Percentiles rank a stretch among this genome's conserved stretches.
These are phyloP conservation scores for Ustulina deusta DNA, from an alignment of 2,329 filamentous ascomycete genomes.

Conservation along the genomic window DNA sequence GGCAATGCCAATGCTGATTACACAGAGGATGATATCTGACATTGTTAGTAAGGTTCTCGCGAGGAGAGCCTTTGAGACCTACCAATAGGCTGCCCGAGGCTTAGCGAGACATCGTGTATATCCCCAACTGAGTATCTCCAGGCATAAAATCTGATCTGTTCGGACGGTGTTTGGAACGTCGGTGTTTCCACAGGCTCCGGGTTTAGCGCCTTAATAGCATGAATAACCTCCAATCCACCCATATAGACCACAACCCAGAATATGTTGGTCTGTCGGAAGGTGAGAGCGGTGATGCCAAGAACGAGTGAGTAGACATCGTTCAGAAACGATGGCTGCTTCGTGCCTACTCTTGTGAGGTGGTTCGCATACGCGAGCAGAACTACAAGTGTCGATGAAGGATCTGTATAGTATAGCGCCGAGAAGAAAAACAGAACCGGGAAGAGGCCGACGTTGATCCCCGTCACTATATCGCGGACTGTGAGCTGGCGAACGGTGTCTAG, in stretches of 20 bases:
- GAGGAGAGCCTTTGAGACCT: constrained; percentile 39
- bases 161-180: constrained; percentile 49
- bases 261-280: constrained; percentile 94
- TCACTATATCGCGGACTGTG: constrained; percentile 65
- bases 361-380: constrained; percentile 77
- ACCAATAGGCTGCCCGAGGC: constrained; percentile 64
- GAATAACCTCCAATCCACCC: constrained; percentile 69
- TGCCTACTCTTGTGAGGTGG: constrained; percentile 61
- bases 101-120: constrained; percentile 66
- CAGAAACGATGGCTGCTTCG: constrained; percentile 48
- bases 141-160: constrained; percentile 55
- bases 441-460: constrained; percentile 81
- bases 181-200: constrained; percentile 51
- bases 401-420: constrained; percentile 93
- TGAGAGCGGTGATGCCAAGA: constrained; percentile 74
- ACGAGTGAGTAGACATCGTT: constrained; percentile 61
- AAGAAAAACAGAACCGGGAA: constrained; percentile 98
- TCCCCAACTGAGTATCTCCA: constrained; percentile 63
- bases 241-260: constrained; percentile 92
- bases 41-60: constrained; percentile 20
- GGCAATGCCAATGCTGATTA: constrained; percentile 73
- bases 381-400: constrained; percentile 82
- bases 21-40: constrained; percentile 66
- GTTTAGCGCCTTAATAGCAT: constrained; percentile 61
- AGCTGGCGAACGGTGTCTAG: constrained; percentile 35